Base-by-base conservation (phyloP, 2,329 filamentous ascomycete species). In the Fulvia fulva region DNA sequence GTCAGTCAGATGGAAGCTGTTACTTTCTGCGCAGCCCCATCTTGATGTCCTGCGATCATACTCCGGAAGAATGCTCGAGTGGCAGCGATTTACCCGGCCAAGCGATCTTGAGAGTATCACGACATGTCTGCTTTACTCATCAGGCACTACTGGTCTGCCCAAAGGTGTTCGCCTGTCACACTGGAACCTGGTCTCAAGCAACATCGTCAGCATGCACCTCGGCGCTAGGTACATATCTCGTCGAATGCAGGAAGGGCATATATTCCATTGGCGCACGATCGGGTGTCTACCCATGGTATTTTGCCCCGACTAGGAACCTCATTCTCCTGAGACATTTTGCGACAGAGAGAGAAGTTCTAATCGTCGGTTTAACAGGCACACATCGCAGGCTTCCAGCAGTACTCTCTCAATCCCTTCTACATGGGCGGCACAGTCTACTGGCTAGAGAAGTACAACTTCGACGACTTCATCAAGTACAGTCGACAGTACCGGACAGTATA, bases 391-490 rank as follows among this genome's bases (percentile, higher is more conserved):
- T 67, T 74, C 1, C 69, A 72, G 60, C 72, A 73, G 23, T 76
- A 75, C 54, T 70, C 75, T 22, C 63, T 75, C 16, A 72, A 72
- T 30, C 72, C 74, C 0, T 69, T 73, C 44, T 80, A 77, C 58
- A 53, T 72, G 61, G 73, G 71, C 32, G 74, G 74, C 1, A 63
- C 68, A 4, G 68, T 82, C 2, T 87, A 83, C 74, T 87, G 84
- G 84, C 87, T 87, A 84, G 74, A 78, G 3, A 77, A 75, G 43
- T 87, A 87, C 68, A 78, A 83, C 59, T 83, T 84, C 58, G 67
- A 70, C 1, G 73, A 78, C 37, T 86, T 87, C 67, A 75, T 86
- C 53, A 71, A 74, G 41, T 80, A 84, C 69, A 77, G 75, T 64
- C 76, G 76, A 44, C 74, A 76, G 51, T 80, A 82, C 65, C 70